Evolutionary conservation across 1,139 yeast genomes (phyloP).

Genomic region (Starmera stellimalicola): DNA sequence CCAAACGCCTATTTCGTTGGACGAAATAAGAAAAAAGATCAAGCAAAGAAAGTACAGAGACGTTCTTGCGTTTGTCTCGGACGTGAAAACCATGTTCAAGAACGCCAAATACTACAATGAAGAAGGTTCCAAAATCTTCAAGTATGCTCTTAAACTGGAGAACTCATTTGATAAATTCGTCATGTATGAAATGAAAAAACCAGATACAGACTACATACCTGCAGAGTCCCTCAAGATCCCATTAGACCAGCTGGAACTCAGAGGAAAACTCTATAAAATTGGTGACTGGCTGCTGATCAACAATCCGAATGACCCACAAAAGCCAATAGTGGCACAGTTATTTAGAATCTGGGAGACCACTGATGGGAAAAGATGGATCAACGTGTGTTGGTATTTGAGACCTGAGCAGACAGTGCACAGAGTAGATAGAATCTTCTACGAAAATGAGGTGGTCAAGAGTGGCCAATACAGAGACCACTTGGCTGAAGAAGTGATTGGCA

Average conservation of each 20-base stretch:
- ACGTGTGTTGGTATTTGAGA: conserved; percentile 95
- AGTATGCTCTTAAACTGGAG: conserved; percentile 56
- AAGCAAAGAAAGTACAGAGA: conserved; percentile 75
- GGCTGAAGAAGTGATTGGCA: conserved; percentile 81
- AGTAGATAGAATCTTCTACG: conserved; percentile 78
- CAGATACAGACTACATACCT: conserved; percentile 71
- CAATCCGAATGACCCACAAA: conserved; percentile 78
- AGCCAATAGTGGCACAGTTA: conserved; percentile 90
- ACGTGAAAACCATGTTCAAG: conserved; percentile 63
- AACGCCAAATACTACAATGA: conserved; percentile 65
- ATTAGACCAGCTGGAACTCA: conserved; percentile 61
- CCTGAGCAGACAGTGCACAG: conserved; percentile 97
- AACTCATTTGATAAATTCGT: conserved; percentile 50
- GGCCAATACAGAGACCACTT: conserved; percentile 95
- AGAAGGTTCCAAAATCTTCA: conserved; percentile 44
- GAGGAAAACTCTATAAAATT: conserved; percentile 66
- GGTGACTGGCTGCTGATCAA: conserved; percentile 93
- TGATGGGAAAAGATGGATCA: conserved; percentile 81
- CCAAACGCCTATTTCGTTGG: conserved; percentile 67
- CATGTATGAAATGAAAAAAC: conserved; percentile 65
- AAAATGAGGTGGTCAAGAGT: conserved; percentile 91
- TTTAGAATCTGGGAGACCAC: conserved; percentile 84
- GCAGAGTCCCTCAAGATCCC: conserved; percentile 69
- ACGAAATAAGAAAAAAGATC: conserved; percentile 73
- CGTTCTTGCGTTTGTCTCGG: conserved; percentile 69